Percentiles rank a stretch among this genome's conserved stretches.
These are phyloP conservation scores for Camptophora hylomeconis DNA, from an alignment of 2,329 filamentous ascomycete species.

Conservation along the genomic window DNA sequence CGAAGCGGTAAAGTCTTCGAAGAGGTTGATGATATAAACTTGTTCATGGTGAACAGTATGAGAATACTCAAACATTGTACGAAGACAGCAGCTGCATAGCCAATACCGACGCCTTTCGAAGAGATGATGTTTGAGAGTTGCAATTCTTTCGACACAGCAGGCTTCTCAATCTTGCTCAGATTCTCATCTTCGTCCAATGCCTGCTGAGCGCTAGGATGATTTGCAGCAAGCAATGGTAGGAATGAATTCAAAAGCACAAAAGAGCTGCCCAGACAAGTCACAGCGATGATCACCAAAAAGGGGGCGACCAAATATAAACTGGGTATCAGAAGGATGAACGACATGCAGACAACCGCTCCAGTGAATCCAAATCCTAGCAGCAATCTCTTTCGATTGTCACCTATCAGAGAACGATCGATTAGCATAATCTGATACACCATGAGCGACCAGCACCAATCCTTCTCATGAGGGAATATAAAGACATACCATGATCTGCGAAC, in stretches of 20 bases:
- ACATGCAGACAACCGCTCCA: constrained; percentile 70
- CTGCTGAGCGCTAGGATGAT: constrained; percentile 48
- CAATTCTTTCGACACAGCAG: constrained; percentile 50
- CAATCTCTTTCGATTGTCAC: constrained; percentile 60
- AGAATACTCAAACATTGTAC: constrained; percentile 68
- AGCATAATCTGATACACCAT: no score
- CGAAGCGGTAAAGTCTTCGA: constrained; percentile 68
- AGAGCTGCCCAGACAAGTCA: constrained; percentile 78
- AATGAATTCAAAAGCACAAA: constrained; percentile 91
- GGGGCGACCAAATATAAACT: constrained; percentile 64
- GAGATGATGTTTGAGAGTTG: constrained; percentile 77
- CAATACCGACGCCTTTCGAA: constrained; percentile 75
- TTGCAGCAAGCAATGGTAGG: constrained; percentile 69
- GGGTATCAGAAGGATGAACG: constrained; percentile 68
- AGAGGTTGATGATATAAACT: constrained; percentile 34
- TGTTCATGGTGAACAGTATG: constrained; percentile 46
- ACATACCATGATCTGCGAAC: constrained; percentile 68
- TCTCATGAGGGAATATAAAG: constrained; percentile 1
- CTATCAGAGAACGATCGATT: constrained; percentile 13
- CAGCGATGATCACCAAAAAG: constrained; percentile 69
- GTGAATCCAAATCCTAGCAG: constrained; percentile 67
- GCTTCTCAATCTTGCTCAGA: neutral
- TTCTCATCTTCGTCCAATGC: neutral
- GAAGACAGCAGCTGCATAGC: constrained; percentile 71
- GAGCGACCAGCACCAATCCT: no score